Evolutionary conservation across 306 rosid species (phyloP).

Genomic region (Biancaea sappan): DNA sequence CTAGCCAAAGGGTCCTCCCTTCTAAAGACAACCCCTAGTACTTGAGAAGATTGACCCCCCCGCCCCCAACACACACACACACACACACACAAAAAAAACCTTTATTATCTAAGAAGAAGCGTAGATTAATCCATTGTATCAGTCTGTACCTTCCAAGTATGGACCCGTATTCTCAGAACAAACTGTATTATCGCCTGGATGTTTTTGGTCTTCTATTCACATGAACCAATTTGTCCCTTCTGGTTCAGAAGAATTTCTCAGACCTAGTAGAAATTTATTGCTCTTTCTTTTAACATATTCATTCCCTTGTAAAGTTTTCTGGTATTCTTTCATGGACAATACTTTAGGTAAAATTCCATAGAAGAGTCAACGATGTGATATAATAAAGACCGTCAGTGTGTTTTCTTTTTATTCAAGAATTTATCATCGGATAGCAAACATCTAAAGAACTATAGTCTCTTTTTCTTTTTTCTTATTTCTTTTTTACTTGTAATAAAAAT

Average conservation of each 20-base stretch:
- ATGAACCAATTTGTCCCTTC: not conserved
- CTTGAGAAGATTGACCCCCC: no score
- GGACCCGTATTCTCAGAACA: no score
- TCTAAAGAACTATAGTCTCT: not conserved
- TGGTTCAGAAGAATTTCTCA: not conserved
- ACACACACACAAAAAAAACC: no score
- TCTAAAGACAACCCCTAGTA: no score
- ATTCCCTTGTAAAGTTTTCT: not conserved
- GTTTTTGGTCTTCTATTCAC: not conserved
- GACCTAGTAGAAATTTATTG: not conserved
- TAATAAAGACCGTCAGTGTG: not conserved
- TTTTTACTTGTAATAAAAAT: not conserved
- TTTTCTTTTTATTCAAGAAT: not conserved
- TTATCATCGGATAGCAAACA: not conserved
- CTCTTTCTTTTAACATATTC: not conserved
- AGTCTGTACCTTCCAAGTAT: no score
- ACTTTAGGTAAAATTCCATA: not conserved
- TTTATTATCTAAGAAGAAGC: no score
- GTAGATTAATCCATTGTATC: no score
- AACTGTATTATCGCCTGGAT: not conserved
- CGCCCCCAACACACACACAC: no score
- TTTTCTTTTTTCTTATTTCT: not conserved
- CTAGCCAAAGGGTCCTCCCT: no score
- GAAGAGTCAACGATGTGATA: not conserved
- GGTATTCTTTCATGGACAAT: not conserved